Evolutionary conservation across 2,329 filamentous ascomycete species (phyloP).

Genomic region (Dendryphion nanum): DNA sequence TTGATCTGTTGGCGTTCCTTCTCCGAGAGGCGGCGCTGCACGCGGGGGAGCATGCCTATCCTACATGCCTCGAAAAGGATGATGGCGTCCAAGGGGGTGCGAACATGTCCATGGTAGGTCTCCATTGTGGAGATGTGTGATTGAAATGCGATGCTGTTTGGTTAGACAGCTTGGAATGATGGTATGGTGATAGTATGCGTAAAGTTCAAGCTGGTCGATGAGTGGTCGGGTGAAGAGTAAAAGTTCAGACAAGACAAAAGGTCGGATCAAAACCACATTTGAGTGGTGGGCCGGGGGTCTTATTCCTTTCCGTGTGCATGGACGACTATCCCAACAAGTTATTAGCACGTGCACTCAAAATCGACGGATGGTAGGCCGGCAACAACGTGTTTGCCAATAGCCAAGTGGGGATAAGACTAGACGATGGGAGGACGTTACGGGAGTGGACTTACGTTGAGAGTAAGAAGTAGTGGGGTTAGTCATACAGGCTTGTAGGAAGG

Average conservation of each 20-base stretch:
- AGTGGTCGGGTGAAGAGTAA: neutral
- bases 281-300: too few relatives aligned
- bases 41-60: slow-evolving; percentile 81
- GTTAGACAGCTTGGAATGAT: neutral
- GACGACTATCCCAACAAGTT: neutral
- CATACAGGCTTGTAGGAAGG: too few relatives aligned
- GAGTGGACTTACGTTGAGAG: too few relatives aligned
- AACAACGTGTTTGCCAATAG: neutral
- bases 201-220: too few relatives aligned
- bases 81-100: slow-evolving; percentile 94
- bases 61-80: slow-evolving; percentile 98
- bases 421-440: neutral
- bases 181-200: too few relatives aligned
- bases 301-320: neutral
- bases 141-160: too few relatives aligned
- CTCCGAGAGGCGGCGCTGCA: slow-evolving; percentile 89
- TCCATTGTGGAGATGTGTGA: slow-evolving; percentile 80
- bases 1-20: slow-evolving; percentile 96
- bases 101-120: slow-evolving; percentile 92
- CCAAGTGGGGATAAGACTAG: neutral
- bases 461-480: too few relatives aligned
- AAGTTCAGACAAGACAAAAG: neutral
- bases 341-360: neutral
- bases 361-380: neutral
- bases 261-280: neutral